Evolutionary conservation across 768 basidiomycete genomes (phyloP), one percentile per base, ranked within the genome.

Genomic region (Tylopilus intermedius): DNA sequence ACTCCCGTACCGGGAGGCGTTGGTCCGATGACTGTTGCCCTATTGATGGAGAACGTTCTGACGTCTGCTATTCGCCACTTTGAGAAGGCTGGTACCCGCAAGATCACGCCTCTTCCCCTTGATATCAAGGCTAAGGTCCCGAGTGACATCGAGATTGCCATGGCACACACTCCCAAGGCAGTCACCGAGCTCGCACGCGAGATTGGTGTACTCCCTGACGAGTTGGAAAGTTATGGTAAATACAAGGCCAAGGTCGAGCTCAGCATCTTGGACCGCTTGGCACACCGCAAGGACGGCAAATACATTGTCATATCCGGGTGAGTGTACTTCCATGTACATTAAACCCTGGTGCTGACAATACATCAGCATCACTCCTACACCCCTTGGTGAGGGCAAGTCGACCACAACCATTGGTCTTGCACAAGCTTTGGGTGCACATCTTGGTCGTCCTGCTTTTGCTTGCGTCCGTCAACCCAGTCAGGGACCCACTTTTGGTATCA

Each of bases 1-100:
- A 99, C 96, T 0, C 96, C 96, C 21, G 96, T 99, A 24, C 96
- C 96, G 0, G 96, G 96, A 69, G 96, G 96, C 52, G 96, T 99
- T 48, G 96, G 96, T 11, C 96, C 96, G n/a, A 96, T 98, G 94
- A 99, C 96, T 13, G 96, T 99, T 53, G 96, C 96, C 21, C 79
- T 97, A 76, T 83, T 99, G 57, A 97, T 99, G 94, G 80, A 84
- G 64, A 99, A 98, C 72, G 95, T 94, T 2, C 74, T 92, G 59
- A 74, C 78, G 57, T 87, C 92, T 45, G 94, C 94, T 22, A 80
- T 89, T 68, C 83, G 90, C 47, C 78, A 83, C 47, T 94, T 88
- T 79, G 81, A 88, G 58, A 76, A 81, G 47, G 72, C 80, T 41
- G 80, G 84, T 45, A 67, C 78, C 11, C 79, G 83, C 51, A 85